Base-by-base conservation (phyloP, 148 eudicot species). In the Fagopyrum tataricum region DNA sequence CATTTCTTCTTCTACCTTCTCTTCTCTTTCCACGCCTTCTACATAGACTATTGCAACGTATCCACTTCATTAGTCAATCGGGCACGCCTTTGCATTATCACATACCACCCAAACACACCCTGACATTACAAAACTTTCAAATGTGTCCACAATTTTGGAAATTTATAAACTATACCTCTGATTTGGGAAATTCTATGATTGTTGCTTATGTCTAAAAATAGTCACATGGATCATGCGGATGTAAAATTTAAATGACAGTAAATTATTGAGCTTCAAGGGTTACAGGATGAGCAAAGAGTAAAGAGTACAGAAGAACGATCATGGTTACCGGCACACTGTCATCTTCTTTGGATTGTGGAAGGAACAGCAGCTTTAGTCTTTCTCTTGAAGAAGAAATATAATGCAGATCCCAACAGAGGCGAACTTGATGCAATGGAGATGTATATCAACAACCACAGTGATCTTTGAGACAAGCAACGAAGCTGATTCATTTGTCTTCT, bases 371-470 rank as follows among this genome's bases (percentile, higher is more conserved):
- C 82, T 77, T 75, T 82, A 6, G 46, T 67, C 84, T 85, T 89
- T 78, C 79, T 84, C 76, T 74, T 82, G 79, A 86, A 80, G 76
- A 87, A 76, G 79, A 82, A 83, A 51, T 76, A 82, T 21, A 91
- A 74, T 26, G 83, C 91, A 24, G 88, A 83, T 55, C 93, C 85
- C 12, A 84, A 75, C 72, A 88, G 49, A 5, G 92, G 95, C 90
- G 86, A 89, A 75, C 80, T 84, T 41, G 95, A 80, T 44, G 82
- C 46, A 53, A 86, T 55, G 71, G 95, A 90, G 56, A 89, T 80
- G 76, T 88, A 91, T 74, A 85, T 85, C n/a, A 89, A 95, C 72
- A 86, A 76, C 95, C 97, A 92, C 51, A 88, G 80, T 39, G 88
- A 88, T 47, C 74, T 86, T 77, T 71, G 83, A 37, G 86, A 81